These are phyloP conservation scores for Umbelopsis isabellina DNA, from an alignment of 192 early-diverging fungal genomes.

Conservation along the genomic window DNA sequence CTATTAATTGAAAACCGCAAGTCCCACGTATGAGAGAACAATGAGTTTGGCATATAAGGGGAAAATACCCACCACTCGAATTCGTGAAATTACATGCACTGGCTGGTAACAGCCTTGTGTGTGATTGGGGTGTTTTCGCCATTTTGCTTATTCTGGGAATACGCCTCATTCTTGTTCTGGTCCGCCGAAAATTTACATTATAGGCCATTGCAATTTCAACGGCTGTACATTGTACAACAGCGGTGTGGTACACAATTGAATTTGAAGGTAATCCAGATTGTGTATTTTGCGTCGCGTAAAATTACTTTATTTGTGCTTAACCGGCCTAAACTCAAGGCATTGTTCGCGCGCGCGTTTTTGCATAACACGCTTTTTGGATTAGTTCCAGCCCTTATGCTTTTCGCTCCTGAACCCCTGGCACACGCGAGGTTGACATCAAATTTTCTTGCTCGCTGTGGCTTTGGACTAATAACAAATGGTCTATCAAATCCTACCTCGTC, in stretches of 20 bases:
- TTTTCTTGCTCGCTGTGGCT: not conserved
- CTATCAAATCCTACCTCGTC: too few relatives aligned
- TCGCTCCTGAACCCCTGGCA: not conserved
- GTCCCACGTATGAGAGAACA: not conserved
- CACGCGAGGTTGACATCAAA: constrained; percentile 15
- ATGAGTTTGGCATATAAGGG: constrained; percentile 16
- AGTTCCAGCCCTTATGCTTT: not conserved
- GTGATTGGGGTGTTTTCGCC: not conserved
- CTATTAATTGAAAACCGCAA: too few relatives aligned
- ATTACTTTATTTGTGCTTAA: too few relatives aligned
- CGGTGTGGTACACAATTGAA: too few relatives aligned
- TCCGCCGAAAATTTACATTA: constrained; percentile 16
- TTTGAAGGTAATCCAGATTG: too few relatives aligned
- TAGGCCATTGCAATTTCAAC: not conserved
- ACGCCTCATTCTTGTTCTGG: constrained; percentile 17
- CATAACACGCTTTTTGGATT: not conserved
- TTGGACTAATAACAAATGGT: not conserved
- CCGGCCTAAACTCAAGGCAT: too few relatives aligned
- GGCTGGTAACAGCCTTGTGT: not conserved
- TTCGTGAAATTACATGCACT: not conserved
- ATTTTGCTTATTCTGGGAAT: not conserved
- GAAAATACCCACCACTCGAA: not conserved
- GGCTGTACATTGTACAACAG: not conserved
- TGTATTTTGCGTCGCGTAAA: too few relatives aligned
- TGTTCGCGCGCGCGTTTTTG: too few relatives aligned